phyloP scores from a whole-genome alignment of 2,329 filamentous ascomycete species.

The Thielaviopsis cerberus region DNA sequence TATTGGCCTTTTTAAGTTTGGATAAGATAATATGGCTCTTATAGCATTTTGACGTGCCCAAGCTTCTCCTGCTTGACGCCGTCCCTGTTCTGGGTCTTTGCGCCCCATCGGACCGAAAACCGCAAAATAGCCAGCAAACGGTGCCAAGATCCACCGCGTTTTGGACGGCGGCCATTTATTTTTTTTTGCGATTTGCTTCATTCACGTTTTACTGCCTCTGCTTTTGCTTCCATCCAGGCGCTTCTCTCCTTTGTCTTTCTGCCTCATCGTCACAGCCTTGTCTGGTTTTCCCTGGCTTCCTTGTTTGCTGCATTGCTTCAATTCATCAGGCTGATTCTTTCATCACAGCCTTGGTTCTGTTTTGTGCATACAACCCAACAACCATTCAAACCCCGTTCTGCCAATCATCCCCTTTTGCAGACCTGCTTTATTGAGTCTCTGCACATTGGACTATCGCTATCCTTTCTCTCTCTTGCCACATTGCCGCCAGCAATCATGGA shows the following conservation, averaged over 20 bases:
- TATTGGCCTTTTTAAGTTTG: no score
- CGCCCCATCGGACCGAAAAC: no score
- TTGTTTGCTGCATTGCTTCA: neutral
- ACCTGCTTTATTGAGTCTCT: neutral
- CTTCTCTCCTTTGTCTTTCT: neutral
- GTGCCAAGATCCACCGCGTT: neutral
- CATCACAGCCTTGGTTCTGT: neutral
- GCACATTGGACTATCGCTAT: neutral
- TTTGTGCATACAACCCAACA: neutral
- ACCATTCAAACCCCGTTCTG: neutral
- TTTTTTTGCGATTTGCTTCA: neutral
- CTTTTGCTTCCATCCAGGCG: neutral
- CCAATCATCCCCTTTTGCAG: neutral
- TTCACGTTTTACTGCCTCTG: neutral
- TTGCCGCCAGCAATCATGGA: constrained; percentile 41
- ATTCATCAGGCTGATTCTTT: neutral
- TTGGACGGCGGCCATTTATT: neutral
- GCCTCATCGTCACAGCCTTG: neutral
- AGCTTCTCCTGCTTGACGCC: neutral
- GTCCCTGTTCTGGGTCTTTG: neutral
- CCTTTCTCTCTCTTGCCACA: constrained; percentile 8
- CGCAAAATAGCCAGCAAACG: neutral
- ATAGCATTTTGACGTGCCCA: neutral
- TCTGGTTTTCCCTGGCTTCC: neutral
- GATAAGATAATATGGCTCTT: neutral